Conservation (phyloP, 805 yeast genomes). For the Wickerhamiella siamensis region DNA sequence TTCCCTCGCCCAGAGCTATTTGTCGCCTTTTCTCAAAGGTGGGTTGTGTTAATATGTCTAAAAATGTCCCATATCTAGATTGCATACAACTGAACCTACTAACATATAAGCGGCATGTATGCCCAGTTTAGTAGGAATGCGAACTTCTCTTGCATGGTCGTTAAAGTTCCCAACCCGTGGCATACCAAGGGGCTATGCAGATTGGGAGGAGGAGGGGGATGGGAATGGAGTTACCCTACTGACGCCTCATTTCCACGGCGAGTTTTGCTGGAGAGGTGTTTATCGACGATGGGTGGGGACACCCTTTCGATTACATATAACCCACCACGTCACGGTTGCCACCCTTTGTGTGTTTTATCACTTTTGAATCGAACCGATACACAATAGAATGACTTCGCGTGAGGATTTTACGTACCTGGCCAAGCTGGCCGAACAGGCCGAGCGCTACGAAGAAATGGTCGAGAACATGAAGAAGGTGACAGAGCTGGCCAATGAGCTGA, state of each 20-base stretch:
- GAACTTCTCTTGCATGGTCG: background rate
- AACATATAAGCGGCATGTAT: too few relatives aligned
- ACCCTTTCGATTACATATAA: slow-evolving; percentile 1
- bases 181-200: background rate
- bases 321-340: slow-evolving; percentile 4
- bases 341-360: too few relatives aligned
- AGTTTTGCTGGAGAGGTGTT: background rate
- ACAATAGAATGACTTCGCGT: slow-evolving; percentile 38
- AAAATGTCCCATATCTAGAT: too few relatives aligned
- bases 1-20: too few relatives aligned
- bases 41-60: too few relatives aligned
- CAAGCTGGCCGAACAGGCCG: slow-evolving; percentile 98
- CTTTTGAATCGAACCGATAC: too few relatives aligned
- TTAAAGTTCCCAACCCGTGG: background rate
- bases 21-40: too few relatives aligned
- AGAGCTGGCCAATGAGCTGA: slow-evolving; percentile 55
- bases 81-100: too few relatives aligned
- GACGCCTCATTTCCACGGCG: background rate
- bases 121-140: too few relatives aligned
- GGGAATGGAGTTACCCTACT: slow-evolving; percentile 2
- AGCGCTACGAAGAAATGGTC: slow-evolving; percentile 99
- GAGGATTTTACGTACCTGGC: slow-evolving; percentile 98
- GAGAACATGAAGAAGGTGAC: slow-evolving; percentile 94
- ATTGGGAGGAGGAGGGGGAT: background rate
- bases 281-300: background rate